Evolutionary conservation across 352 stramenopile species (phyloP).

Genomic region (Globisporangium radiosum): DNA sequence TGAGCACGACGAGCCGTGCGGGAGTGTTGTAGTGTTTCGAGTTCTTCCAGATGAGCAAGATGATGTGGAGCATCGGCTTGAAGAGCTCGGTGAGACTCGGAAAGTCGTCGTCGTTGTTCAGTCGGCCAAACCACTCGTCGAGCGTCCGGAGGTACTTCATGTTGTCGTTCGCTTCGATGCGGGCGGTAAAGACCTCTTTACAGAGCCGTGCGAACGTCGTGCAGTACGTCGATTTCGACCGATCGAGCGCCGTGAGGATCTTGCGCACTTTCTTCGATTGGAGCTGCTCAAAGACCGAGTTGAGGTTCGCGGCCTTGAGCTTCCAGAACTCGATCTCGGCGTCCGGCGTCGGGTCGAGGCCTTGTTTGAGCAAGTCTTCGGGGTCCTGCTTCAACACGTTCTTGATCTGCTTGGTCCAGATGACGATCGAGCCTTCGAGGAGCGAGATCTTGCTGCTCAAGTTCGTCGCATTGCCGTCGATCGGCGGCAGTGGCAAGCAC

Average conservation of each 20-base stretch:
- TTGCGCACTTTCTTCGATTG: conserved; percentile 92
- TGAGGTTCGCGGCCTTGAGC: conserved; percentile 93
- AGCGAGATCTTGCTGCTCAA: conserved; percentile 93
- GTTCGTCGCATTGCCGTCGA: conserved; percentile 78
- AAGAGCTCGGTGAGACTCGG: conserved; percentile 90
- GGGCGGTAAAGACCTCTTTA: conserved; percentile 96
- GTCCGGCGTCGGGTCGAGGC: conserved; percentile 95
- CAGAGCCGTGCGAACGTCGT: conserved; percentile 95
- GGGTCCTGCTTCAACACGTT: conserved; percentile 97
- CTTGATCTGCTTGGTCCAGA: conserved; percentile 99
- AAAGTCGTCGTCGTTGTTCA: conserved; percentile 95
- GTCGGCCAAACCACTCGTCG: conserved; percentile 94
- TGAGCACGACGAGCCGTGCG: conserved; percentile 93
- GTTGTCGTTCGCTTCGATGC: conserved; percentile 97
- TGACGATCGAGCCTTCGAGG: conserved; percentile 97
- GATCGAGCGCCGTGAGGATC: conserved; percentile 92
- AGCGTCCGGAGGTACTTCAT: conserved; percentile 96
- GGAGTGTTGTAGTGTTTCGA: conserved; percentile 98
- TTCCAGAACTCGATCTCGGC: conserved; percentile 98
- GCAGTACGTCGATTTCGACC: conserved; percentile 96
- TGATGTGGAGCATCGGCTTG: conserved; percentile 98
- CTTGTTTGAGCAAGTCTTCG: conserved; percentile 94
- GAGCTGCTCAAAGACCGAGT: conserved; percentile 94
- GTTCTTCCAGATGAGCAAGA: conserved; percentile 99
- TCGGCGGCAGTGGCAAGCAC: conserved; percentile 91